Conservation (phyloP, 345 rosid species). For the Salix brachista region DNA sequence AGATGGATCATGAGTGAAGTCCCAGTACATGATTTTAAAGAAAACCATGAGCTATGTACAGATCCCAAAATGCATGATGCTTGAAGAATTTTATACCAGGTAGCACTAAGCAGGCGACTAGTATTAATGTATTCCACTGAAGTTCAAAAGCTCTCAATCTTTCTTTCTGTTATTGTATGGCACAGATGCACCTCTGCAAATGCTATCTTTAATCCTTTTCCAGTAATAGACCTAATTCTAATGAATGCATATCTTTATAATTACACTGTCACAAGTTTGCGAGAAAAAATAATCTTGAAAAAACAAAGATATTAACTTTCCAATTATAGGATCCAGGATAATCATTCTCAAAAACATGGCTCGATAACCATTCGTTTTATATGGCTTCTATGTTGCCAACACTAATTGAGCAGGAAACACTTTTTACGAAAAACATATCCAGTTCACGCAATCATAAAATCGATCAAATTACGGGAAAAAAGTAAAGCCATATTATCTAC, state of each 20-base stretch:
- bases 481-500: too few species aligned
- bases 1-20: too few species aligned
- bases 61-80: not conserved
- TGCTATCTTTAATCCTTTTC: not conserved
- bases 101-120: not conserved
- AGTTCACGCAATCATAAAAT: not conserved
- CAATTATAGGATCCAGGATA: too few species aligned
- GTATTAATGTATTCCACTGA: not conserved
- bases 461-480: too few species aligned
- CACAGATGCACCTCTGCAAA: not conserved
- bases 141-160: not conserved
- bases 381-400: not conserved
- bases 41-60: not conserved
- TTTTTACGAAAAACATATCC: not conserved
- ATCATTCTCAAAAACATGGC: not conserved
- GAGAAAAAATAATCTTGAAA: too few species aligned
- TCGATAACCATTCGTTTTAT: not conserved
- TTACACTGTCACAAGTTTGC: not conserved
- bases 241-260: not conserved
- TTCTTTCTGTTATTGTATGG: not conserved
- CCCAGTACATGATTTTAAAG: not conserved
- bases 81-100: not conserved
- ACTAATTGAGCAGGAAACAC: not conserved
- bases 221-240: not conserved
- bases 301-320: not conserved